These are phyloP conservation scores for Aspergillus viridinutans DNA, from an alignment of 2,329 filamentous ascomycete genomes.

Conservation along the genomic window DNA sequence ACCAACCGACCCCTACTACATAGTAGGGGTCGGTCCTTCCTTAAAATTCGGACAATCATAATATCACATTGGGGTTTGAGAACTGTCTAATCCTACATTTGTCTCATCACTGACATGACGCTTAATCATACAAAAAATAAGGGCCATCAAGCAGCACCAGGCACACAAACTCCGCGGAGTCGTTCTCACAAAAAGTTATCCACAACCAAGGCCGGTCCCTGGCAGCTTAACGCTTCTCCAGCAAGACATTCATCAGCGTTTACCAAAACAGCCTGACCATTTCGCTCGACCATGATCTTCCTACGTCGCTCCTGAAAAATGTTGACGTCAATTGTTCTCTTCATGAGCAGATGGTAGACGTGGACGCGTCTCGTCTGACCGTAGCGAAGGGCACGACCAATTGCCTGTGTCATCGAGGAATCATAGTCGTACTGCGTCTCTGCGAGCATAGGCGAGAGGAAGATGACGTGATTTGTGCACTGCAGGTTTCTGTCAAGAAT, in stretches of 20 bases:
- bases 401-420: conserved; percentile 58
- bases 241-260: conserved; percentile 15
- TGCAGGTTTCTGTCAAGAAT: conserved; percentile 52
- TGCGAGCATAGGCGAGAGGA: conserved; percentile 54
- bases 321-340: conserved; percentile 44
- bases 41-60: not conserved
- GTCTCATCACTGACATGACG: not conserved
- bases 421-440: conserved; percentile 52
- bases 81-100: not conserved
- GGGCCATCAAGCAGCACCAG: not conserved
- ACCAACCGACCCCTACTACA: no score
- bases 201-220: conserved; percentile 24
- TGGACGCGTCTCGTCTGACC: conserved; percentile 56
- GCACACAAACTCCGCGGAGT: not conserved
- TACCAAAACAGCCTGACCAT: conserved; percentile 18
- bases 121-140: not conserved
- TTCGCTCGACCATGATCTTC: conserved; percentile 25
- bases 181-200: conserved; percentile 22
- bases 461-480: conserved; percentile 61
- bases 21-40: not conserved
- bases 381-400: conserved; percentile 57
- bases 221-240: conserved; percentile 20
- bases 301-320: conserved; percentile 37
- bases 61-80: not conserved
- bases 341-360: conserved; percentile 50